Percentiles rank a stretch among this genome's conserved stretches.
These are phyloP conservation scores for Funneliformis mosseae DNA, from an alignment of 192 early-diverging fungal genomes.

Conservation along the genomic window DNA sequence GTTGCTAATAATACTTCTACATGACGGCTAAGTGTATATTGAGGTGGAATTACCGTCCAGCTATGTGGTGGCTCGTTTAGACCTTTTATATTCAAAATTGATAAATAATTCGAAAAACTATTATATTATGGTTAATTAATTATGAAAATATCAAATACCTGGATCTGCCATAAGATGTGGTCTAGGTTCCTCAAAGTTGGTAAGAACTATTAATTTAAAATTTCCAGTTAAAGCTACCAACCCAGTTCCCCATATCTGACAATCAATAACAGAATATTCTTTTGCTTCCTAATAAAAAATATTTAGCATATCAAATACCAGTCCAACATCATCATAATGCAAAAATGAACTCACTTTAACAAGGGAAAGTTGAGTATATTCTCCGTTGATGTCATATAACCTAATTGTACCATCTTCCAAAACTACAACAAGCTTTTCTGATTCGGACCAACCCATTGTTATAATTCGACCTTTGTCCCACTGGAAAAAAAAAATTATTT, in stretches of 20 bases:
- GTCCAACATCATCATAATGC: background rate
- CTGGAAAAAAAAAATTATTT: slow-evolving; percentile 39
- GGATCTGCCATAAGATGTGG: slow-evolving; percentile 76
- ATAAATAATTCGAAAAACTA: background rate
- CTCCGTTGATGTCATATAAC: slow-evolving; percentile 82
- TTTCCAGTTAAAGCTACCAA: slow-evolving; percentile 89
- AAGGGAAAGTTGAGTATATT: slow-evolving; percentile 76
- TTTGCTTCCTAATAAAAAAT: slow-evolving; percentile 67
- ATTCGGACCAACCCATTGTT: slow-evolving; percentile 89
- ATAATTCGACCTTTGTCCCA: slow-evolving; percentile 91
- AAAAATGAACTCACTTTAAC: slow-evolving; percentile 61
- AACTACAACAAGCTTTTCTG: slow-evolving; percentile 86
- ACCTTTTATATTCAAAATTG: slow-evolving; percentile 35
- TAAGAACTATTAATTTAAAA: slow-evolving; percentile 78
- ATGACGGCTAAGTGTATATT: slow-evolving; percentile 82
- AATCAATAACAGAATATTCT: slow-evolving; percentile 80
- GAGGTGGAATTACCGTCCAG: slow-evolving; percentile 91
- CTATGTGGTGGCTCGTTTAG: slow-evolving; percentile 71
- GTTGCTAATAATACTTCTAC: slow-evolving; percentile 86
- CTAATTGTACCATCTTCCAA: slow-evolving; percentile 83
- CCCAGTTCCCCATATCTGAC: slow-evolving; percentile 88
- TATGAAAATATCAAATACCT: slow-evolving; percentile 38
- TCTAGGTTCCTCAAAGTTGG: slow-evolving; percentile 84
- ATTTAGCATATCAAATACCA: background rate
- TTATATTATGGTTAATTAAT: background rate